These are phyloP conservation scores for Kalanchoe fedtschenkoi DNA, from an alignment of 164 flowering plant genomes.

Conservation along the genomic window DNA sequence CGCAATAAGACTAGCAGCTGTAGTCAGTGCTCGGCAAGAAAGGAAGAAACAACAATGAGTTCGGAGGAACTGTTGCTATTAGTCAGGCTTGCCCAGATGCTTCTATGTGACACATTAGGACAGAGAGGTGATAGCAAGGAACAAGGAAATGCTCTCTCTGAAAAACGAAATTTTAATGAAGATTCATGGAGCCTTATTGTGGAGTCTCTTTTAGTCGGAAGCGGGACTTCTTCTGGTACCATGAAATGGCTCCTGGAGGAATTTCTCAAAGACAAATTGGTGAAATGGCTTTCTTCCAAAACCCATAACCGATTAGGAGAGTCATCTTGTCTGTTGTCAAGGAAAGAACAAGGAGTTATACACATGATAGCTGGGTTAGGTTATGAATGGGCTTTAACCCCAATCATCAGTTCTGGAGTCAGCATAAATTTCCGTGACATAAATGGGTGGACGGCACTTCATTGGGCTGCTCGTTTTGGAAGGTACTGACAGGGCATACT, in stretches of 20 bases:
- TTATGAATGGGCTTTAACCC: conserved; percentile 83
- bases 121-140: conserved; percentile 24
- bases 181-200: conserved; percentile 49
- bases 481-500: conserved; percentile 33
- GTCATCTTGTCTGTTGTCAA: conserved; percentile 45
- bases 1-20: conserved; percentile 24
- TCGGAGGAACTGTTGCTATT: conserved; percentile 62
- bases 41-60: conserved; percentile 28
- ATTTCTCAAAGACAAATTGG: conserved; percentile 70
- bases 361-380: conserved; percentile 89
- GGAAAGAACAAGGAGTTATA: conserved; percentile 86
- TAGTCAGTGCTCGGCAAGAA: conserved; percentile 13
- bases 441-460: conserved; percentile 96
- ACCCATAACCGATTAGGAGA: conserved; percentile 16
- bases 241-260: conserved; percentile 63
- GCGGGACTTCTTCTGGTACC: conserved; percentile 35
- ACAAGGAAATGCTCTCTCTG: conserved; percentile 17
- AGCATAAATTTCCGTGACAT: conserved; percentile 77
- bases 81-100: conserved; percentile 58
- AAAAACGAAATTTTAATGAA: conserved; percentile 28
- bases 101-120: conserved; percentile 33
- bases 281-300: conserved; percentile 54
- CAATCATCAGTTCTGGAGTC: conserved; percentile 60
- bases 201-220: conserved; percentile 52
- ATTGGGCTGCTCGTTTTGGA: conserved; percentile 98